Base-by-base conservation (phyloP, 768 basidiomycete species). In the Boletus sp. region DNA sequence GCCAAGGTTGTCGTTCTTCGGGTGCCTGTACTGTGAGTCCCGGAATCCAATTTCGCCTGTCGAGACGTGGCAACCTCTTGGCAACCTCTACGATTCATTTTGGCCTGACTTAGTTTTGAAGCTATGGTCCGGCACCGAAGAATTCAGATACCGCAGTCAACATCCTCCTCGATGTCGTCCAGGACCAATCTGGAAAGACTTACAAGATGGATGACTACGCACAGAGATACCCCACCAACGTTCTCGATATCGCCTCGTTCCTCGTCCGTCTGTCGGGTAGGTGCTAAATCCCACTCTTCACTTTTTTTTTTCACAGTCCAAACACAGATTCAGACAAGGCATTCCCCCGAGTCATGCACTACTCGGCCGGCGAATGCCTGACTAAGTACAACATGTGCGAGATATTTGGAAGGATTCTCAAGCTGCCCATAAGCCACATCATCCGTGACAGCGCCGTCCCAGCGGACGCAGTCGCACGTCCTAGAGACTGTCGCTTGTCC, bases 151-250 rank as follows among this genome's bases (percentile, higher is more conserved):
- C 85, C 5, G 95, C 96, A 0, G 79, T 98, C 58, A 98, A 98
- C 67, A 77, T 92, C 50, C 79, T 99, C 7, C 70, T 94, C 29
- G 93, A 97, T 67, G 77, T 96, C 33, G 90, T 97, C 0, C 76
- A 83, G 56, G 91, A 95, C 65, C 90, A 89, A 61, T 88, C 87
- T 6, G 90, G 90, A 3, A 94, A 94, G 73, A 75, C 74, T 34
- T 94, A 94, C 76, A 92, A 85, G 70, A 98, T 98, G 96, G 96
- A 99, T 67, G 87, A 96, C 69, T 96, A 85, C 67, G 93, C 92
- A 25, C 90, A 87, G 17, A 81, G 96, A 29, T 96, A 88, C 72
- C 96, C 96, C 0, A 98, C 96, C 25, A 93, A 93, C 63, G 85
- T 92, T 11, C 64, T 85, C 32, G 95, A 98, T 65, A 87, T 98